phyloP scores from a whole-genome alignment of 352 stramenopile genomes.

The Phytopythium delawarense region DNA sequence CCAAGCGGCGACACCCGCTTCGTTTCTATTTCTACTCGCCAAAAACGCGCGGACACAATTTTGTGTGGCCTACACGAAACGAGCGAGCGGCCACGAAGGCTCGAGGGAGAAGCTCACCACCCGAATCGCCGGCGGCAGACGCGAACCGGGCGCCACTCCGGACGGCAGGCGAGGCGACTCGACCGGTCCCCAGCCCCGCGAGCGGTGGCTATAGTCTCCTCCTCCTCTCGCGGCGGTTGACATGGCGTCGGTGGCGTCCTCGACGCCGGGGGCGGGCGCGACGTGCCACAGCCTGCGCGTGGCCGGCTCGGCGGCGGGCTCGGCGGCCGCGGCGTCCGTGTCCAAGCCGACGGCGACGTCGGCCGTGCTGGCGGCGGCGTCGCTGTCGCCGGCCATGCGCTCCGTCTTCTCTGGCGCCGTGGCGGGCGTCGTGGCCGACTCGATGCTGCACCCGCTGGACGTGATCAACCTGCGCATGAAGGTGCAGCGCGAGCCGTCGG shows the following conservation, averaged over 20 bases:
- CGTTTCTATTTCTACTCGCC: slow-evolving; percentile 4
- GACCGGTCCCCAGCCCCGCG: too few relatives aligned
- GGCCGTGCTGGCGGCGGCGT: slow-evolving; percentile 11
- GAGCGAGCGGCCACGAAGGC: neutral
- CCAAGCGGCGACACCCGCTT: too few relatives aligned
- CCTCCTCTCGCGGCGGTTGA: too few relatives aligned
- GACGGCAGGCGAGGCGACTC: neutral
- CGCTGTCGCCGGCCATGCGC: slow-evolving; percentile 42
- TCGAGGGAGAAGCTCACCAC: neutral
- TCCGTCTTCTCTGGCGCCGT: slow-evolving; percentile 67
- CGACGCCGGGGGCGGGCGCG: slow-evolving; percentile 3
- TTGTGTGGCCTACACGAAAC: neutral
- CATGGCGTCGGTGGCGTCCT: neutral
- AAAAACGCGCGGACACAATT: neutral
- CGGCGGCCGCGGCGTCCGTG: slow-evolving; percentile 5
- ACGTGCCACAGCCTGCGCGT: slow-evolving; percentile 28
- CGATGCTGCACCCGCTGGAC: slow-evolving; percentile 72
- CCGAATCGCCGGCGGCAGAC: neutral
- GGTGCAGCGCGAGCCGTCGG: slow-evolving; percentile 45
- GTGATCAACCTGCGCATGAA: slow-evolving; percentile 86
- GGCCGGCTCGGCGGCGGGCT: neutral
- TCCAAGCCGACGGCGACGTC: slow-evolving; percentile 30
- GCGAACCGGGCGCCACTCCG: neutral
- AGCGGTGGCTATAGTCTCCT: neutral
- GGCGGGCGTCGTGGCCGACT: slow-evolving; percentile 70